Evolutionary conservation across 2,329 filamentous ascomycete genomes (phyloP), one percentile per base, ranked within the genome.

Genomic region (Westerdykella ornata): DNA sequence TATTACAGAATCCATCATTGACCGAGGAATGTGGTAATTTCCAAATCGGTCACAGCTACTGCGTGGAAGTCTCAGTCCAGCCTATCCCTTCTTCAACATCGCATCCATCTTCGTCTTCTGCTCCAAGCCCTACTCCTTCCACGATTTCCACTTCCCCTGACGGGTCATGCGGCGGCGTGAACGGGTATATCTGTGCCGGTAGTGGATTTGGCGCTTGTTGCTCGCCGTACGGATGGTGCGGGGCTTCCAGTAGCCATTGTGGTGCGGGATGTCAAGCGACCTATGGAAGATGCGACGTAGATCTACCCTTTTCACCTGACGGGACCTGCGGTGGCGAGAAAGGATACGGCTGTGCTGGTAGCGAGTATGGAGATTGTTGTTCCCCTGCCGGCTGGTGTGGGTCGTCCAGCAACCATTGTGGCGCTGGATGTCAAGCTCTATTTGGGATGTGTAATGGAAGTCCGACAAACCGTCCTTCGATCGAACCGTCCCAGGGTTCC

Each of bases 161-260:
- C 32, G 49, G 49, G 18, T 29, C 37, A 18, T 52, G 49, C 19
- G 45, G 49, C 18, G 45, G 43, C 15, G 31, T 32, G 4, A 39
- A 37, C n/a, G 44, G 44, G 11, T 37, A 46, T 12, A 45, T 34
- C 15, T 52, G 49, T 38, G 31, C 37, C 36, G 43, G 39, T 19
- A 43, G 39, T 16, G 28, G 35, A 18, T 52, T 43, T 43, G 49
- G 49, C 18, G 45, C 48, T 39, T 52, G 49, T 35, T 52, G 49
- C 39, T 41, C 39, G 11, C 28, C 26, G 17, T 45, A 43, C 13
- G 52, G 49, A 15, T 45, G 15, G 20, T 54, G 51, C 32, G 49
- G 47, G 5, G 39, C 40, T 16, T 43, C 43, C 1, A 19, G 40
- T 6, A 42, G 18, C 1, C 38, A 49, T 20, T 55, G 52, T 37